Percentiles rank a stretch among this genome's conserved stretches.
phyloP scores from a whole-genome alignment of 805 yeast species.

The Scheffersomyces stipitis region DNA sequence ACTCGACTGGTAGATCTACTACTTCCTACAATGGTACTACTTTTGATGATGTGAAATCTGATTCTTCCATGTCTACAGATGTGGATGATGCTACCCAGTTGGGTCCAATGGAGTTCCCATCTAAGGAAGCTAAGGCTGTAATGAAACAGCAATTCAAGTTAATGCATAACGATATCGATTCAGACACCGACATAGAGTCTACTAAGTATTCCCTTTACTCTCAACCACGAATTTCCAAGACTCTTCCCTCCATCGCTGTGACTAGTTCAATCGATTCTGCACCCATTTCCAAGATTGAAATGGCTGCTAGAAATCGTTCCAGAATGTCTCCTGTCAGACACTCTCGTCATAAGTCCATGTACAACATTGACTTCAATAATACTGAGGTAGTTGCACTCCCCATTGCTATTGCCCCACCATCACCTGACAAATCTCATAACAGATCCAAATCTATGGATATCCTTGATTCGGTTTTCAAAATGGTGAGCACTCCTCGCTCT shows the following conservation, averaged over 20 bases:
- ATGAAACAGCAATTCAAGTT: slow-evolving; percentile 25
- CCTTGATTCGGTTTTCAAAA: no score
- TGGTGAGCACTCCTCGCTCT: neutral
- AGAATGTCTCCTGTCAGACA: slow-evolving; percentile 29
- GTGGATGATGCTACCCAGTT: slow-evolving; percentile 9
- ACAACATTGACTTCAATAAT: slow-evolving; percentile 23
- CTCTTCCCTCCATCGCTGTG: neutral
- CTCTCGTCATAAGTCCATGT: slow-evolving; percentile 41
- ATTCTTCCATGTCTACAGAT: slow-evolving; percentile 6
- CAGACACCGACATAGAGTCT: slow-evolving; percentile 34
- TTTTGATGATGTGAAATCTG: slow-evolving; percentile 25
- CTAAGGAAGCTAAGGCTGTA: slow-evolving; percentile 27
- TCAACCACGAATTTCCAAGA: neutral
- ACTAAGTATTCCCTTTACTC: slow-evolving; percentile 17
- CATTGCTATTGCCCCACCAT: slow-evolving; percentile 1
- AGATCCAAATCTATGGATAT: slow-evolving; percentile 11
- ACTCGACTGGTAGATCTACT: slow-evolving; percentile 7
- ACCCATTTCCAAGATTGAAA: neutral
- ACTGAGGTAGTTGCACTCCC: slow-evolving; percentile 2
- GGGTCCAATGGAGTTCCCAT: slow-evolving; percentile 39
- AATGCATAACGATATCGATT: slow-evolving; percentile 21
- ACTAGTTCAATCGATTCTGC: no score
- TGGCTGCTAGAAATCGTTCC: neutral
- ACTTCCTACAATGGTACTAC: slow-evolving; percentile 21
- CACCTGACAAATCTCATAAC: neutral